These are phyloP conservation scores for Tilletia walkeri DNA, from an alignment of 1,284 basidiomycete species.

Conservation along the genomic window DNA sequence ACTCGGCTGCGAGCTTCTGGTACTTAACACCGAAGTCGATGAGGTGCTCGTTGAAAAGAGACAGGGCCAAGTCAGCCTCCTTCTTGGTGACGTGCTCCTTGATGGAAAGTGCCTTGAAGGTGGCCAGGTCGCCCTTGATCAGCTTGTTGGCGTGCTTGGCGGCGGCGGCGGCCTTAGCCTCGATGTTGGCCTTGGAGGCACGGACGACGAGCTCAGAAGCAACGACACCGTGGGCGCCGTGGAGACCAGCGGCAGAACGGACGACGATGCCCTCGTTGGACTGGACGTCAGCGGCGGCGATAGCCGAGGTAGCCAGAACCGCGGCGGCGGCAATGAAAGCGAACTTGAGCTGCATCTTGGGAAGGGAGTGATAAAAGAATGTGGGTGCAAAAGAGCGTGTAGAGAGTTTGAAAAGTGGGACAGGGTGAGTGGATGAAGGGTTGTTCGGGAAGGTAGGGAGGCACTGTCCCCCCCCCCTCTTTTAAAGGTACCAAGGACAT, in stretches of 20 bases:
- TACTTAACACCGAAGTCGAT: conserved; percentile 1
- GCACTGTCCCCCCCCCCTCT: too few species aligned
- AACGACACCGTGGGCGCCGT: background rate
- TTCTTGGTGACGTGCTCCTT: background rate
- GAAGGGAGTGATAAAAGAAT: too few species aligned
- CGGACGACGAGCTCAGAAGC: conserved; percentile 1
- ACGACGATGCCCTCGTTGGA: conserved; percentile 2
- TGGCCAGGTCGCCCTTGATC: background rate
- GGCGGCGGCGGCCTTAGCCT: background rate
- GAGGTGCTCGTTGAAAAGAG: conserved; percentile 17
- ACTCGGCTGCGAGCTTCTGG: conserved; percentile 1
- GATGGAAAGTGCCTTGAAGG: background rate
- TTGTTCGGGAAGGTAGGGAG: too few species aligned
- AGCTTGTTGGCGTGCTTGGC: background rate
- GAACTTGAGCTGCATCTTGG: too few species aligned
- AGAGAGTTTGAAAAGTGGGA: too few species aligned
- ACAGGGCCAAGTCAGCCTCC: conserved; percentile 58
- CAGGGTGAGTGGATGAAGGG: too few species aligned
- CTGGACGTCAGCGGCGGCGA: background rate
- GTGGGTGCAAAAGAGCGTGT: too few species aligned
- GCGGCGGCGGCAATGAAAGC: too few species aligned
- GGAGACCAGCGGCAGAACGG: background rate
- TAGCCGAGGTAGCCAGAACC: background rate
- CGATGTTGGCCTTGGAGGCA: background rate
- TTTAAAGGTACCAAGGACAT: too few species aligned